Conservation (phyloP, 2,329 filamentous ascomycete genomes). For the Kalmusia sp. region DNA sequence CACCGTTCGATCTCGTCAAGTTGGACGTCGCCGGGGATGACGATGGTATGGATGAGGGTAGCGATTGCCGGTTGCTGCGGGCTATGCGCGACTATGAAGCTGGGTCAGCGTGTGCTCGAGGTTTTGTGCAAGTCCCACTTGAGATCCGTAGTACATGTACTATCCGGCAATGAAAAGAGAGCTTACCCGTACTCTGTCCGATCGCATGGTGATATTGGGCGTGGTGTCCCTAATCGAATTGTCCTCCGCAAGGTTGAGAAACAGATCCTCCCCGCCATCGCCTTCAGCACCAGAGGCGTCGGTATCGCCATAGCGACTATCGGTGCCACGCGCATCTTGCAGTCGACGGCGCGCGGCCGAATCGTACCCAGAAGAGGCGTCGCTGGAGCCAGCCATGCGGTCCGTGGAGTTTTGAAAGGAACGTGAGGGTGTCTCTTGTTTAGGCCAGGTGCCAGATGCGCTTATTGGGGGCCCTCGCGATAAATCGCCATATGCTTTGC, state of each 20-base stretch:
- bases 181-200: slow-evolving; percentile 43
- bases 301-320: slow-evolving; percentile 23
- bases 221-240: slow-evolving; percentile 34
- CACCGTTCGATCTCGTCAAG: slow-evolving; percentile 33
- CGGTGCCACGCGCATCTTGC: slow-evolving; percentile 23
- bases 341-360: slow-evolving; percentile 35
- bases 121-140: neutral
- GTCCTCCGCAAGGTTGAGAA: slow-evolving; percentile 51
- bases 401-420: slow-evolving; percentile 23
- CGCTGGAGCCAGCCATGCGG: slow-evolving; percentile 37
- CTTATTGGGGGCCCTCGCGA: slow-evolving; percentile 57
- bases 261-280: slow-evolving; percentile 49
- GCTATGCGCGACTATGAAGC: slow-evolving; percentile 43
- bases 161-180: neutral
- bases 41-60: slow-evolving; percentile 37
- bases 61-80: slow-evolving; percentile 44
- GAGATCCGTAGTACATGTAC: too few species aligned
- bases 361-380: slow-evolving; percentile 41
- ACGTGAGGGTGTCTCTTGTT: slow-evolving; percentile 28
- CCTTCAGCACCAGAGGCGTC: slow-evolving; percentile 26
- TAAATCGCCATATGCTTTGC: slow-evolving; percentile 52
- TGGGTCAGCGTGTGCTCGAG: slow-evolving; percentile 19
- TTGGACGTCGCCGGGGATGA: slow-evolving; percentile 32
- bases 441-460: slow-evolving; percentile 10
- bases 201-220: slow-evolving; percentile 32